Conservation (phyloP, 805 yeast species). For the Metschnikowia corniflorae region DNA sequence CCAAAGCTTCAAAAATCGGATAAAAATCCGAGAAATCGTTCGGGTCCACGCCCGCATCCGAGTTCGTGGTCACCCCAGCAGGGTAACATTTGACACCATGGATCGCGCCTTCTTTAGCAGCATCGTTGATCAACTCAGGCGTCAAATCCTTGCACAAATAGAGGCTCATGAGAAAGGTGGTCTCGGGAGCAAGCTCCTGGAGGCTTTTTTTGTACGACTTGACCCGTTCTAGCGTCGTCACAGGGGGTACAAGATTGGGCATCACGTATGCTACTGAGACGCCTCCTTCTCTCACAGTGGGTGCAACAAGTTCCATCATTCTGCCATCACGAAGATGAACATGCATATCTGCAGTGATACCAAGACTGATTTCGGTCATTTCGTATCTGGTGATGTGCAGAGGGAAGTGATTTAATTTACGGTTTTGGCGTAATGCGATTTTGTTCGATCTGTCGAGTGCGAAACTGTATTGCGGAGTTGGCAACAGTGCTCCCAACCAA, state of each 20-base stretch:
- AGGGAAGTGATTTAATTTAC: too few relatives aligned
- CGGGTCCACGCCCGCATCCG: constrained; percentile 87
- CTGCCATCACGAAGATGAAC: constrained; percentile 93
- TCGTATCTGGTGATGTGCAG: too few relatives aligned
- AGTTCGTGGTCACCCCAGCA: constrained; percentile 98
- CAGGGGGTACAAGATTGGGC: constrained; percentile 96
- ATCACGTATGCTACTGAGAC: constrained; percentile 86
- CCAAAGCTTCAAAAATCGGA: constrained; percentile 87
- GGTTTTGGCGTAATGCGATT: too few relatives aligned
- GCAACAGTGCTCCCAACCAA: too few relatives aligned
- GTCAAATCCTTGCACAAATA: constrained; percentile 76
- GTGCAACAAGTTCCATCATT: constrained; percentile 90
- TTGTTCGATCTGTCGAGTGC: too few relatives aligned
- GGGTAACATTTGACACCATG: constrained; percentile 96
- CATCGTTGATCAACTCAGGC: constrained; percentile 79
- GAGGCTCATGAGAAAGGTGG: constrained; percentile 89
- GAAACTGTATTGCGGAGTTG: too few relatives aligned
- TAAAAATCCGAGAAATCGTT: constrained; percentile 86
- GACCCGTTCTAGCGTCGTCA: constrained; percentile 72
- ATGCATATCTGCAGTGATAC: constrained; percentile 86
- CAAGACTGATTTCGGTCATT: constrained; percentile 47
- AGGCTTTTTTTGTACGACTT: constrained; percentile 63
- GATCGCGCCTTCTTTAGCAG: constrained; percentile 65
- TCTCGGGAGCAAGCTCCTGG: constrained; percentile 66
- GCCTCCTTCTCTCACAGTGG: constrained; percentile 89